Evolutionary conservation across 306 rosid species (phyloP), one percentile per base, ranked within the genome.

Genomic region (Ziziphus jujuba): DNA sequence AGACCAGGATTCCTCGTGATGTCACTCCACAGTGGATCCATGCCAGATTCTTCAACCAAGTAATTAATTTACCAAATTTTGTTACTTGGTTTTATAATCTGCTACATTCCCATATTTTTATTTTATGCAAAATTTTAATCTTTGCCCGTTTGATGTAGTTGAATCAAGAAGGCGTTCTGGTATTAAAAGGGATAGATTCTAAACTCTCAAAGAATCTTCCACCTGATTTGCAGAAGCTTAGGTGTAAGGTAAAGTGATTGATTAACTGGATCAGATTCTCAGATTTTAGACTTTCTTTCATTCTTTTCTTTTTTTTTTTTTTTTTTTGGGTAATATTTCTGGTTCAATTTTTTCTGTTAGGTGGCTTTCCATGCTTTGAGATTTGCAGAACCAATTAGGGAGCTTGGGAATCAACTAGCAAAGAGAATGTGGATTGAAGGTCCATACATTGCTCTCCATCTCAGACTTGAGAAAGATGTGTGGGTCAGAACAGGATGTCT

Each of bases 351-450:
- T 21, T 31, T 55, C 11, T 53, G 36, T 15, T 59, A 85, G 89
- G 89, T 85, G 24, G 85, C 85, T 11, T 85, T 85, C 61, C 85
- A 85, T 74, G 87, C 90, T 24, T 63, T 85, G 20, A 79, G 76
- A 68, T 82, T 71, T 51, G 74, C 87, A 61, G 72, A 81, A 9
- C 85, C 83, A n/a, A 77, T 85, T 73, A 70, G 38, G 24, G 77
- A 79, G 48, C 74, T 85, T 5, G 90, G 90, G 38, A 63, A 72
- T 40, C 69, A 40, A 70, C 72, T 85, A 9, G 82, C 81, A 6
- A 76, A 61, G 64, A 79, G 90, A 77, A 82, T 79, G 85, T 82
- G 90, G 87, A 85, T 82, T 54, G 87, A 85, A 59, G 87, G 90
- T 22, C 87, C 85, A 7, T 85, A 79, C 61, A 72, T 82, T 49